Base-by-base conservation (phyloP, 2,329 filamentous ascomycete species). In the Verticillium albo-atrum region DNA sequence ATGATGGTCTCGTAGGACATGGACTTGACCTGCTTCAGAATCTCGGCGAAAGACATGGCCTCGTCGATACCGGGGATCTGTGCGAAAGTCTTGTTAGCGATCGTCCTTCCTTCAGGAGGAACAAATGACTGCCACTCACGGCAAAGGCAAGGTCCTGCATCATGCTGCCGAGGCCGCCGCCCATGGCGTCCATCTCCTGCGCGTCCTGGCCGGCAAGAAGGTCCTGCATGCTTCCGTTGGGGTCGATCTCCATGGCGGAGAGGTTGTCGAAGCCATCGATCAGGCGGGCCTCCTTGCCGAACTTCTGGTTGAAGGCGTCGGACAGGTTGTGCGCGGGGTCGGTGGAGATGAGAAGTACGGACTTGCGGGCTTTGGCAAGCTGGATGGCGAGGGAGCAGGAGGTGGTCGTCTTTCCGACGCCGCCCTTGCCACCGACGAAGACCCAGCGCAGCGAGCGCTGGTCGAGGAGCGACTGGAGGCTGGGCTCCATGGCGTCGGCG, bases 21-120 rank as follows among this genome's bases (percentile, higher is more conserved):
- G 47, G 92, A 96, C 79, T 98, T 98, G 79, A 99, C 95, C 78
- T 99, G 95, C 78, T 99, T 99, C 70, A 99, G 85, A 65, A 99
- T 95, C 80, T 99, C 95, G 74, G 95, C 95, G 72, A 99, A 99
- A 60, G 93, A 97, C 95, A 99, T 99, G 75, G 95, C 95, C 77
- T 99, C 95, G 74, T 99, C 95, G 63, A 99, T 96, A 77, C 95
- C 95, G 20, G 95, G 95, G 63, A 99, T 99, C 91, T 96, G 68
- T 56, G 25, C 6, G 6, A 17, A 35, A 10, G 6, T 53, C n/a
- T 27, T 3, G 51, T 53, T 26, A 53, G 51, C 17, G 27, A 15
- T 10, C 9, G 14, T 53, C 25, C 27, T 28, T 28, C 14, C 17
- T 12, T 53, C 20, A 28, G 25, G n/a, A 9, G 25, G 27, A n/a